Conservation (phyloP, 768 basidiomycete species). For the Hygrophoropsis aurantiaca region DNA sequence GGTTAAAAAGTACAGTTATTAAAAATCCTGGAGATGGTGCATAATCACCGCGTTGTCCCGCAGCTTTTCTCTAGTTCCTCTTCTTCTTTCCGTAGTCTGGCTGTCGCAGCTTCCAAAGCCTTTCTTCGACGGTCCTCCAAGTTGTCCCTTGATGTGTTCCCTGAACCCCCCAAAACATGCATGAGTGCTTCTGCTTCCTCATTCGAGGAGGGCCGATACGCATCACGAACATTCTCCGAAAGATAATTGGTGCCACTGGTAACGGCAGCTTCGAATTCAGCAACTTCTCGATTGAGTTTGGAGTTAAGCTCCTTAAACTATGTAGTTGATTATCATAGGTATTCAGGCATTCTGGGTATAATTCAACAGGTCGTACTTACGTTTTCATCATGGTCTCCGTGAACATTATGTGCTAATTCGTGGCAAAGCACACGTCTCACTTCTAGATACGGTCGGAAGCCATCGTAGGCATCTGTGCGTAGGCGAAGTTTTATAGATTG, state of each 20-base stretch:
- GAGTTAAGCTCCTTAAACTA: conserved; percentile 81
- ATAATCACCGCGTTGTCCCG: conserved; percentile 44
- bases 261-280: conserved; percentile 59
- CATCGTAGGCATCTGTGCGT: conserved; percentile 70
- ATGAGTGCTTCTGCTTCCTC: conserved; percentile 56
- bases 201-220: conserved; percentile 53
- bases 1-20: no score
- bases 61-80: conserved; percentile 73
- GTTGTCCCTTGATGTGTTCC: conserved; percentile 38
- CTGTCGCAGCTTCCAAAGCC: conserved; percentile 60
- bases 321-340: not conserved
- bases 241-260: conserved; percentile 57
- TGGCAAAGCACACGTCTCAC: conserved; percentile 72
- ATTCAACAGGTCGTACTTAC: conserved; percentile 39
- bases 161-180: conserved; percentile 55
- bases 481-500: conserved; percentile 66
- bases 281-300: conserved; percentile 68
- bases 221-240: conserved; percentile 21
- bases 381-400: conserved; percentile 70
- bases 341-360: not conserved
- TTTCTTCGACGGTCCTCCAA: conserved; percentile 56
- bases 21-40: no score
- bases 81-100: conserved; percentile 60
- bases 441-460: conserved; percentile 65
- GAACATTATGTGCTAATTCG: conserved; percentile 75